Evolutionary conservation across 75 land plant species (phyloP).

Genomic region (Sequoiadendron giganteum): DNA sequence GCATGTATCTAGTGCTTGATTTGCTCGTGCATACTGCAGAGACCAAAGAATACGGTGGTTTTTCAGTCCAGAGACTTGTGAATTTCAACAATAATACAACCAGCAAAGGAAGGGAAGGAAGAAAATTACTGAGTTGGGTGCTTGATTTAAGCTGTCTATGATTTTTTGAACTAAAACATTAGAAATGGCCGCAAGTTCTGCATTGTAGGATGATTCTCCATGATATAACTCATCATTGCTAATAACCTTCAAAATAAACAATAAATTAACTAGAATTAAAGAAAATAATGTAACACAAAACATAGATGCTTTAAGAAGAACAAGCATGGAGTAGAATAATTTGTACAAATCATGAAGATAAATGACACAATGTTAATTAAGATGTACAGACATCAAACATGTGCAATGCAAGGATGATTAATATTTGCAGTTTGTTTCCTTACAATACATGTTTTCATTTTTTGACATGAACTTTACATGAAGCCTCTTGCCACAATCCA

Average conservation of each 20-base stretch:
- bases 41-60: background rate
- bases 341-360: background rate
- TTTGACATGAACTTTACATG: background rate
- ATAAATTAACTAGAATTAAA: background rate
- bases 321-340: background rate
- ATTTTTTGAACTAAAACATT: constrained; percentile 17
- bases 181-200: constrained; percentile 19
- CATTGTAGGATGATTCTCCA: constrained; percentile 19
- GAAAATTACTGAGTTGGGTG: constrained; percentile 17
- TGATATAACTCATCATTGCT: constrained; percentile 23
- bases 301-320: no score
- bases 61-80: background rate
- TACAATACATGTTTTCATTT: background rate
- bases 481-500: background rate
- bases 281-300: background rate
- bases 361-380: background rate
- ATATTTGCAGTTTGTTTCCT: background rate
- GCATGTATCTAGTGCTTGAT: constrained; percentile 9
- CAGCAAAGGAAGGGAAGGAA: background rate
- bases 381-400: background rate
- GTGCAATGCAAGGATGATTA: background rate
- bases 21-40: constrained; percentile 4
- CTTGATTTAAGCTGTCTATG: constrained; percentile 15
- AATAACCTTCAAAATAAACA: constrained; percentile 17
- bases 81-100: background rate